Percentiles rank a stretch among this genome's conserved stretches.
phyloP scores from a whole-genome alignment of 768 basidiomycete genomes.

The Russula abietina region DNA sequence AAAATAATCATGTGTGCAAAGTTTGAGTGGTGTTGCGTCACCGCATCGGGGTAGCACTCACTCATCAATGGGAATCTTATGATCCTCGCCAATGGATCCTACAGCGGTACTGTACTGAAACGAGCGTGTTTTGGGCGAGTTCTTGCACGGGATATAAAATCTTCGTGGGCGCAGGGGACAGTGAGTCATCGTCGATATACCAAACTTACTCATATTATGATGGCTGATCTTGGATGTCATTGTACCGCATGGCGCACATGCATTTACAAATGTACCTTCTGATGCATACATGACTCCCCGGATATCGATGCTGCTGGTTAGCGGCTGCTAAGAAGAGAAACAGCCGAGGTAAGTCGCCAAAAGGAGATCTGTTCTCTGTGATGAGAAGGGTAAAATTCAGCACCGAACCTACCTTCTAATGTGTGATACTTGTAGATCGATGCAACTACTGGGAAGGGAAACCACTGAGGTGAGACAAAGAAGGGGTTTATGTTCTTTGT shows the following conservation, averaged over 20 bases:
- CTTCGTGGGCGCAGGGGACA: too few relatives aligned
- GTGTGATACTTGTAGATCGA: too few relatives aligned
- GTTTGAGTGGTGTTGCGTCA: neutral
- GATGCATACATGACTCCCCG: neutral
- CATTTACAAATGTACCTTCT: too few relatives aligned
- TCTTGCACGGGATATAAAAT: too few relatives aligned
- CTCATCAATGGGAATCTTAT: neutral
- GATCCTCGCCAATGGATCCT: constrained; percentile 40
- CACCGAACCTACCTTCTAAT: neutral
- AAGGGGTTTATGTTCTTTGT: too few relatives aligned
- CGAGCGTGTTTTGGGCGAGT: constrained; percentile 82
- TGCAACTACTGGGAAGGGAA: too few relatives aligned
- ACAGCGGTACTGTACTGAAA: constrained; percentile 86
- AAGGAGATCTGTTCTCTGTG: too few relatives aligned
- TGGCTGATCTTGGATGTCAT: constrained; percentile 2
- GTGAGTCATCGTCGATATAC: too few relatives aligned
- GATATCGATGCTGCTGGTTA: constrained; percentile 26
- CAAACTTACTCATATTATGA: neutral
- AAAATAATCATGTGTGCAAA: neutral
- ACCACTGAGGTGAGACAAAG: too few relatives aligned
- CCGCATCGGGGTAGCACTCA: neutral
- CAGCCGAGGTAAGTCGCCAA: constrained; percentile 26
- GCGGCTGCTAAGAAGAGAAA: neutral
- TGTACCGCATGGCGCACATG: constrained; percentile 50
- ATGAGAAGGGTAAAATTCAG: neutral